Evolutionary conservation across 1,139 yeast genomes (phyloP).

Genomic region (Saccharomyces hybrid): DNA sequence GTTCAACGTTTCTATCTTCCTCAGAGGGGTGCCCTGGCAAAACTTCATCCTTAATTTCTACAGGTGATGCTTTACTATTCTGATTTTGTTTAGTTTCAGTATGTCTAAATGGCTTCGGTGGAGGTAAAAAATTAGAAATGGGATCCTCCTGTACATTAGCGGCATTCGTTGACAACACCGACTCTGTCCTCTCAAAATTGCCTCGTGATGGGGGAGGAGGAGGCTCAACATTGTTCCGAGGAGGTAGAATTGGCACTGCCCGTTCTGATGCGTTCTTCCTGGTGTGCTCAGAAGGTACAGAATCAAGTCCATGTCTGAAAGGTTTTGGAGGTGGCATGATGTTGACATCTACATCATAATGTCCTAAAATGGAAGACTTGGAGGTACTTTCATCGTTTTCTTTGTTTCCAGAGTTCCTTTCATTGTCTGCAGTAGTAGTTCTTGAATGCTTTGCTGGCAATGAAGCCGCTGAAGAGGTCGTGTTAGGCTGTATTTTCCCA

Average conservation of each 20-base stretch:
- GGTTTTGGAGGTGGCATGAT: constrained; percentile 26
- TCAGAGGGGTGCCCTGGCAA: neutral
- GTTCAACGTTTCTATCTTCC: neutral
- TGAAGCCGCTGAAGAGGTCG: constrained; percentile 7
- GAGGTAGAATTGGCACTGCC: neutral
- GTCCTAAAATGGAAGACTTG: constrained; percentile 6
- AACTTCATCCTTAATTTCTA: neutral
- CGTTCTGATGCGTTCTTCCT: neutral
- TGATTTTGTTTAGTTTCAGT: constrained; percentile 1
- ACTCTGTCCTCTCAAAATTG: neutral
- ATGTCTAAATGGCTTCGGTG: constrained; percentile 27
- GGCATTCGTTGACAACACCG: neutral
- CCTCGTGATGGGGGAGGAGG: neutral
- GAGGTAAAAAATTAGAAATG: constrained; percentile 13
- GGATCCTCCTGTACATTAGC: neutral
- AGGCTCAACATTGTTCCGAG: neutral
- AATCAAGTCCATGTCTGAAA: constrained; percentile 4
- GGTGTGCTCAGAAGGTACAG: neutral
- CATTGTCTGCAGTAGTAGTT: neutral
- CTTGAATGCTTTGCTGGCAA: constrained; percentile 5
- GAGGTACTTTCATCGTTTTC: neutral
- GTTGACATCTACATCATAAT: constrained; percentile 3
- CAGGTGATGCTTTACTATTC: neutral
- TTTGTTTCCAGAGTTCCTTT: neutral
- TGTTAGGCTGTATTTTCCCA: neutral